Evolutionary conservation across 2,329 filamentous ascomycete species (phyloP), one percentile per base, ranked within the genome.

Genomic region (Periconia digitata): DNA sequence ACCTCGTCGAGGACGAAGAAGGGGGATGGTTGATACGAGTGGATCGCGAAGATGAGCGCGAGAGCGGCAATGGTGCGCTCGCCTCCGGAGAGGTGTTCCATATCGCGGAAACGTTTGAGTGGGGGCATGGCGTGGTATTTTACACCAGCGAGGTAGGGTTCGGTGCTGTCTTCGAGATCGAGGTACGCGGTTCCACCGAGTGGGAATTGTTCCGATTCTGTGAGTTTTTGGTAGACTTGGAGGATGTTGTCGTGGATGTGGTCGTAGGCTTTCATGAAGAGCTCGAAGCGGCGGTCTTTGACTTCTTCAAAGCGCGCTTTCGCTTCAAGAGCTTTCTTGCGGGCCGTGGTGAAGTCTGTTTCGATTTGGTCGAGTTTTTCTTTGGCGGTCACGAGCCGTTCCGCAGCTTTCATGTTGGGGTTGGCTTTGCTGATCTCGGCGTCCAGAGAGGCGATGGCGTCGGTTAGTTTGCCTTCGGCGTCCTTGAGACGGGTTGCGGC

Each of bases 91-190:
- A 99, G 78, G 69, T 96, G 94, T 72, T 99, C 94, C 94, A 99
- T 99, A 71, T 99, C 95, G 62, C 94, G 84, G 82, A 99, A 99
- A 39, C 94, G 90, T 76, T 99, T 99, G 54, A 96, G 84, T 1
- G 94, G 94, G 17, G 94, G 94, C 92, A 97, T 99, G 54, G 94
- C 95, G 69, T 97, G 92, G 74, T 99, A 99, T 68, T 96, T 96
- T 74, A 99, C 91, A 24, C 94, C 94, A 35, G 89, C 90, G 3
- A 96, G 83, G 71, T 97, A 99, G 0, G 94, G 94, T 64, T 95
- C 92, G 55, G 96, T 91, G n/a, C 87, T 89, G 70, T 99, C 92
- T 69, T 96, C 92, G 70, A 95, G 92, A 66, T 96, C 92, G 40
- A 99, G 85, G 67, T 96, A 96, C 55, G 85, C 85, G 63, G 83